These are phyloP conservation scores for Leavenworthia alabamica DNA, from an alignment of 345 rosid genomes.

Conservation along the genomic window DNA sequence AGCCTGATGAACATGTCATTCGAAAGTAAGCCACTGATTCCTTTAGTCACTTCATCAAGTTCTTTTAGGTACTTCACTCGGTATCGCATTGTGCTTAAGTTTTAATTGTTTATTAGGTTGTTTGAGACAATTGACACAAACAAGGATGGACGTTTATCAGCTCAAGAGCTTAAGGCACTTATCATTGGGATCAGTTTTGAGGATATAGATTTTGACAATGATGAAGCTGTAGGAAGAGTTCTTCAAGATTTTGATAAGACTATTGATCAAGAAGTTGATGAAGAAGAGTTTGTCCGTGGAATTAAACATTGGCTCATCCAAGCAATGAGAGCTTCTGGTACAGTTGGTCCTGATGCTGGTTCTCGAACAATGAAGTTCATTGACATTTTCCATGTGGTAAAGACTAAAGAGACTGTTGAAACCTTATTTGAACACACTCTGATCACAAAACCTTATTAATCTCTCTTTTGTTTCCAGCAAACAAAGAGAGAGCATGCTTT, in stretches of 20 bases:
- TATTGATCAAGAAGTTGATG: slow-evolving; percentile 29
- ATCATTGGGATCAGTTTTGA: slow-evolving; percentile 70
- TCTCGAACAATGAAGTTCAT: slow-evolving; percentile 42
- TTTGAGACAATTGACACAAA: slow-evolving; percentile 59
- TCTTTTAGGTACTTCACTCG: neutral
- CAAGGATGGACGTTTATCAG: slow-evolving; percentile 40
- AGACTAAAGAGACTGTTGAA: too few relatives aligned
- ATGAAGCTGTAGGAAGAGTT: slow-evolving; percentile 56
- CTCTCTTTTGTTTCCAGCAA: slow-evolving; percentile 45
- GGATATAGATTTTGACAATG: slow-evolving; percentile 59
- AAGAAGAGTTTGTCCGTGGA: slow-evolving; percentile 50
- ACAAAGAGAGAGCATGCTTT: slow-evolving; percentile 62
- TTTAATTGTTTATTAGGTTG: slow-evolving; percentile 40
- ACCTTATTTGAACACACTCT: neutral
- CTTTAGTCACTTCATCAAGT: too few relatives aligned
- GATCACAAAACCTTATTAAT: neutral
- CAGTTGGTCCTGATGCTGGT: slow-evolving; percentile 36
- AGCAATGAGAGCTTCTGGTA: slow-evolving; percentile 38
- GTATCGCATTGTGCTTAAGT: neutral
- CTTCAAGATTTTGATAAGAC: slow-evolving; percentile 65
- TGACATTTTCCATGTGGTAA: slow-evolving; percentile 47
- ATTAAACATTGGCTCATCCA: slow-evolving; percentile 48
- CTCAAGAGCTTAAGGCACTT: slow-evolving; percentile 57
- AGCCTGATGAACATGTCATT: slow-evolving; percentile 45
- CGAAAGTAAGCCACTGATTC: slow-evolving; percentile 33